Conservation (phyloP, 2,329 filamentous ascomycete species). For the Passalora sequoiae region DNA sequence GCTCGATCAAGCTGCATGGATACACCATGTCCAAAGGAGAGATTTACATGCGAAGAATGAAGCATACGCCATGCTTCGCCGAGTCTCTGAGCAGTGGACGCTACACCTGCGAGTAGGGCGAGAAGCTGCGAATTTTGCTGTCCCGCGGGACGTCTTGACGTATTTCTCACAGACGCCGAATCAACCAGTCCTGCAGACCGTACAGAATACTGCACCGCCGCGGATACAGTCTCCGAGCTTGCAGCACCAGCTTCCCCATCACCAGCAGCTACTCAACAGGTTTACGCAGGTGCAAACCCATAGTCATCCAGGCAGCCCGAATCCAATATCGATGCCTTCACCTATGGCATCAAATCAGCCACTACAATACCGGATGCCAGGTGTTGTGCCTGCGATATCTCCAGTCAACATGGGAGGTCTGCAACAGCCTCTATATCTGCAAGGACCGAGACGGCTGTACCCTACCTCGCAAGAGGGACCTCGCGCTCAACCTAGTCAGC, state of each 20-base stretch:
- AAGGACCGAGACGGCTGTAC: constrained; percentile 12
- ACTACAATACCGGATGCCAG: constrained; percentile 2
- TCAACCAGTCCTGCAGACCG: background rate
- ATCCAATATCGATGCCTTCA: background rate
- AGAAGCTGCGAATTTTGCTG: background rate
- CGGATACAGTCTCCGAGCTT: constrained; percentile 5
- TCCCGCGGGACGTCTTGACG: constrained; percentile 5
- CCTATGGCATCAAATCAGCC: background rate
- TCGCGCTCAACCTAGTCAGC: constrained; percentile 36
- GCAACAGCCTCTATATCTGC: background rate
- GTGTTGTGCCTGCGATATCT: background rate
- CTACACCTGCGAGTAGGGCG: background rate
- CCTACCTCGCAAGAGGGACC: constrained; percentile 22
- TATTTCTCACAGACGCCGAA: constrained; percentile 10
- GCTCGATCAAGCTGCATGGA: constrained; percentile 20
- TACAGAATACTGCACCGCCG: constrained; percentile 4
- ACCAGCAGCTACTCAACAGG: constrained; percentile 1
- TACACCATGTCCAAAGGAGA: constrained; percentile 13
- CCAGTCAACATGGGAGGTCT: background rate
- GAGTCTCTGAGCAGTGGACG: constrained; percentile 14
- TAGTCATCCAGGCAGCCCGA: background rate
- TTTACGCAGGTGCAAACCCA: background rate
- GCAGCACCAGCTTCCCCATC: constrained; percentile 3
- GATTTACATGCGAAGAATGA: constrained; percentile 10
- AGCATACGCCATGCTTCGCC: constrained; percentile 12